Evolutionary conservation across 768 basidiomycete genomes (phyloP), one percentile per base, ranked within the genome.

Genomic region (Leccinum uliginosum): DNA sequence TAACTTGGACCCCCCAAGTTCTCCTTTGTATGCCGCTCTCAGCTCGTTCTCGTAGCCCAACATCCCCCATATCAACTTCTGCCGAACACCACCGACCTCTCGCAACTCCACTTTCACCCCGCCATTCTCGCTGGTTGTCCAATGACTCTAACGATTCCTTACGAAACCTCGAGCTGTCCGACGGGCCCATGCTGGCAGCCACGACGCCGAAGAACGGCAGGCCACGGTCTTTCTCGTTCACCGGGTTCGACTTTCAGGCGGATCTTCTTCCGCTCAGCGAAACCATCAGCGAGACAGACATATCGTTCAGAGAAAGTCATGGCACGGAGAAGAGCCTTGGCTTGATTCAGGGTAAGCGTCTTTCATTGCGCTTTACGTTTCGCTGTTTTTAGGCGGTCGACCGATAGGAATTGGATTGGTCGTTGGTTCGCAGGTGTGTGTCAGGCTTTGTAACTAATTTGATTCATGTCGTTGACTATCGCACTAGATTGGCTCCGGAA

Each of bases 401-500:
- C 34, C 23, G 34, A 30, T 61, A 92, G 93, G 89, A n/a, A 83
- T 96, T 62, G 93, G 89, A 27, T 75, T 97, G 44, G 82, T 94
- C 59, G 85, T 90, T 17, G 92, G 93, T 7, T 72, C 83, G 62
- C 93, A 95, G 78, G 89, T 87, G 51, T 48, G 53, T 54, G 26
- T 30, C 10, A 15, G 45, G 5, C 27, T 32, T 46, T 23, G 38
- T 45, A 30, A 32, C 35, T 45, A 30, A 32, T 32, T 53, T 49
- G 26, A 26, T 56, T 47, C 38, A 30, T 26, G n/a, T 23, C 4
- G n/a, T 38, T 63, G 52, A 62, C 50, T 5, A 14, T 54, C 19
- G 38, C 40, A 10, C 46, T 59, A 89, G 86, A 90, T 93, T 72
- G 93, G 93, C 15, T 95, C 93, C 17, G 93, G 93, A 32, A 97